These are phyloP conservation scores for Glycine latifolia DNA, from an alignment of 306 rosid genomes.

Conservation along the genomic window DNA sequence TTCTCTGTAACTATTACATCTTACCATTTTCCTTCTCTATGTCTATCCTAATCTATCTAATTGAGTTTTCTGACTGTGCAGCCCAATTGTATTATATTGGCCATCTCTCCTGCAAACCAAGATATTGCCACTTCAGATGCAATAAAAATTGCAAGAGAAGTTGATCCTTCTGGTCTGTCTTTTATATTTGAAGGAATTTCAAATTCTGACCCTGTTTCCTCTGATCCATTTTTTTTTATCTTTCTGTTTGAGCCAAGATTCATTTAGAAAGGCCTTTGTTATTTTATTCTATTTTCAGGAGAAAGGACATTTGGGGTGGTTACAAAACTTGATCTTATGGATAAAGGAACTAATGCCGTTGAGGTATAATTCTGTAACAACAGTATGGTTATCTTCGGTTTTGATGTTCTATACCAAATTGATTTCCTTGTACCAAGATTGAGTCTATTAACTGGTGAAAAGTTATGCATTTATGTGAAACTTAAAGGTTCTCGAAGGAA, in stretches of 20 bases:
- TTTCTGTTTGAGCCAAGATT: constrained; percentile 9
- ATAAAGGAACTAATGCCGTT: constrained; percentile 57
- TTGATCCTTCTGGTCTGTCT: constrained; percentile 81
- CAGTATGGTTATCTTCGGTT: constrained; percentile 29
- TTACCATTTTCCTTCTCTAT: not conserved
- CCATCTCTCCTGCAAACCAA: constrained; percentile 96
- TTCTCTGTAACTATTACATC: not conserved
- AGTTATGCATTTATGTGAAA: constrained; percentile 39
- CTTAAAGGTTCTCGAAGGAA: constrained; percentile 89
- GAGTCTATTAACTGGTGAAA: constrained; percentile 22
- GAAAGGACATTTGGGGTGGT: constrained; percentile 97
- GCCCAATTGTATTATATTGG: constrained; percentile 94
- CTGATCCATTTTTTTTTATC: not conserved
- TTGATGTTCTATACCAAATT: not conserved
- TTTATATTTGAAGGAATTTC: constrained; percentile 30
- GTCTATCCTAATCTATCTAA: constrained; percentile 41
- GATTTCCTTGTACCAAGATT: not conserved
- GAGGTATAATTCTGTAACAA: constrained; percentile 60
- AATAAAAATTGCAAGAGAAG: constrained; percentile 91
- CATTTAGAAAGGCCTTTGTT: not conserved
- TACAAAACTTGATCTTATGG: constrained; percentile 95
- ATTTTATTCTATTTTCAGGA: constrained; percentile 57
- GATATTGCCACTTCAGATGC: constrained; percentile 99
- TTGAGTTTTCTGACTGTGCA: constrained; percentile 57
- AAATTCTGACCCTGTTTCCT: constrained; percentile 15